Percentiles rank a stretch among this genome's conserved stretches.
These are phyloP conservation scores for Phascolomyces articulosus DNA, from an alignment of 371 early-diverging fungal genomes.

Conservation along the genomic window DNA sequence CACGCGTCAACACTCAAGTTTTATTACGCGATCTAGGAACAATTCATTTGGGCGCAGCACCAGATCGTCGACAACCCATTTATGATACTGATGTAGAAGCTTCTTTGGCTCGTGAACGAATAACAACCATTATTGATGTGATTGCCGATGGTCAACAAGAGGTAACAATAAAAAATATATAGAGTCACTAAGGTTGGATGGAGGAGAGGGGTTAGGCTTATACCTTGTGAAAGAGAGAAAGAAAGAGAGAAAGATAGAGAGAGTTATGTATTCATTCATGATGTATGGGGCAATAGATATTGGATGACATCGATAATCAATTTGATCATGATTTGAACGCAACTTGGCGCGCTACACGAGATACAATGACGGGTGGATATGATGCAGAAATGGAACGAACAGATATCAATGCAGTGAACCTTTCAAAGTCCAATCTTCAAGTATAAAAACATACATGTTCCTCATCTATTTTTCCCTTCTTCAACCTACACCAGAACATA, in stretches of 20 bases:
- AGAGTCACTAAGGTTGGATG: too few relatives aligned
- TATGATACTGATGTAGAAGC: constrained; percentile 49
- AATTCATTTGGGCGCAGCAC: constrained; percentile 39
- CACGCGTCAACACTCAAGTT: constrained; percentile 46
- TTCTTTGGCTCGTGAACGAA: constrained; percentile 30
- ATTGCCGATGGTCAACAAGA: constrained; percentile 38
- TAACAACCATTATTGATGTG: constrained; percentile 30
- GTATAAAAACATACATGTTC: too few relatives aligned
- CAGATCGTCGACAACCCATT: constrained; percentile 43
- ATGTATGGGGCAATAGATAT: constrained; percentile 16
- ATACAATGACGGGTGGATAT: constrained; percentile 8
- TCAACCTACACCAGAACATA: neutral
- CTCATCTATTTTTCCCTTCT: neutral
- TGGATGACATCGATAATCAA: constrained; percentile 19
- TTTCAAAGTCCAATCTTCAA: constrained; percentile 25
- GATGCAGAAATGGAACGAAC: constrained; percentile 9
- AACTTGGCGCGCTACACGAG: constrained; percentile 18
- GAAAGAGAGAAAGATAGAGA: too few relatives aligned
- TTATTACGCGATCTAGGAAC: constrained; percentile 47
- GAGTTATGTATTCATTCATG: too few relatives aligned
- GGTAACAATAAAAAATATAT: constrained; percentile 18
- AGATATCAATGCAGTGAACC: constrained; percentile 9
- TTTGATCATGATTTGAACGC: constrained; percentile 26
- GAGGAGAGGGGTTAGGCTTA: too few relatives aligned
- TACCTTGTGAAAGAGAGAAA: too few relatives aligned